Conservation (phyloP, 495 filamentous ascomycete genomes). For the Aspergillus olivimuriae region DNA sequence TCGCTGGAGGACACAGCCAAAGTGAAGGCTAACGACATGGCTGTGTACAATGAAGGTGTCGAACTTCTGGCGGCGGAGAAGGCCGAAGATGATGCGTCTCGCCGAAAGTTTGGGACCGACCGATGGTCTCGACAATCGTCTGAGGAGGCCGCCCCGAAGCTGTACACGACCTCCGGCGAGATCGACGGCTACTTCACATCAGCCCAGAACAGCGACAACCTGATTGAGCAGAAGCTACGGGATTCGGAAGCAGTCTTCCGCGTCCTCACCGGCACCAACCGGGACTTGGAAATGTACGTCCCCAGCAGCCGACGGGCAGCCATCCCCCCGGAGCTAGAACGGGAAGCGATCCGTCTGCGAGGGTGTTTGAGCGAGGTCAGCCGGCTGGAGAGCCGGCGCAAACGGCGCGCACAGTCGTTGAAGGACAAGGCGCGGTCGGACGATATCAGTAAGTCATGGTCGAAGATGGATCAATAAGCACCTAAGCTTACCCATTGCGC, state of each 20-base stretch:
- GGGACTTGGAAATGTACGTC: slow-evolving; percentile 79
- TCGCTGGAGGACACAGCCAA: slow-evolving; percentile 83
- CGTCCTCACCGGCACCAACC: slow-evolving; percentile 69
- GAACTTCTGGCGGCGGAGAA: slow-evolving; percentile 71
- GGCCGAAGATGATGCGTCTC: slow-evolving; percentile 69
- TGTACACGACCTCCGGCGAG: slow-evolving; percentile 69
- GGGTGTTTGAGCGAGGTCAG: slow-evolving; percentile 74
- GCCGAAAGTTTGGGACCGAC: slow-evolving; percentile 79
- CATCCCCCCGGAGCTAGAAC: slow-evolving; percentile 74
- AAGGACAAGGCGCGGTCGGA: slow-evolving; percentile 74
- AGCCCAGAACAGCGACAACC: slow-evolving; percentile 72
- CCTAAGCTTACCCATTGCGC: too few relatives aligned
- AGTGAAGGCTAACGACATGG: slow-evolving; percentile 67
- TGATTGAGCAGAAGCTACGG: slow-evolving; percentile 72
- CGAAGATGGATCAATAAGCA: too few relatives aligned
- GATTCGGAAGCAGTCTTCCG: slow-evolving; percentile 67
- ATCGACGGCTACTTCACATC: slow-evolving; percentile 85
- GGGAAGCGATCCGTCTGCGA: slow-evolving; percentile 66
- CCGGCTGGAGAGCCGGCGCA: slow-evolving; percentile 70
- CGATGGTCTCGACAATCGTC: slow-evolving; percentile 73
- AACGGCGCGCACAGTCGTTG: slow-evolving; percentile 66
- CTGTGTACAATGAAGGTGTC: slow-evolving; percentile 74
- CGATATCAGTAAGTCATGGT: slow-evolving; percentile 65
- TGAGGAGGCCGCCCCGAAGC: slow-evolving; percentile 60
- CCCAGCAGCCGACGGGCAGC: slow-evolving; percentile 73